Percentiles rank a stretch among this genome's conserved stretches.
These are phyloP conservation scores for Pseudogymnoascus sp. DNA, from an alignment of 2,329 filamentous ascomycete genomes.

Conservation along the genomic window DNA sequence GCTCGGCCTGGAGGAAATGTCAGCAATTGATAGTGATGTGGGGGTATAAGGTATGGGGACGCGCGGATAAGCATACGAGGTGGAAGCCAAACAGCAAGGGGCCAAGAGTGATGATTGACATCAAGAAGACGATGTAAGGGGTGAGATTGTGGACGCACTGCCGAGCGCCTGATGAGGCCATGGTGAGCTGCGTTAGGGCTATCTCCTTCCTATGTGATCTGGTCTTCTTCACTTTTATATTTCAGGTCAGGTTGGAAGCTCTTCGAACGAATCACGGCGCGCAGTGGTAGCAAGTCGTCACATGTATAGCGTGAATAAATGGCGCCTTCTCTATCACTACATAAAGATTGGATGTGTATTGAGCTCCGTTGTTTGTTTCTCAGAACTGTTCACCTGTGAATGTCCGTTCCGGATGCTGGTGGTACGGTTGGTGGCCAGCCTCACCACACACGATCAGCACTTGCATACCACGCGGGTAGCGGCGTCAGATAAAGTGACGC, in stretches of 20 bases:
- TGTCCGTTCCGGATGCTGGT: neutral
- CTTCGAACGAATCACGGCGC: neutral
- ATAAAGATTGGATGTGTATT: neutral
- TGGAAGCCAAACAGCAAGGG: conserved; percentile 94
- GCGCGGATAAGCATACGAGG: conserved; percentile 48
- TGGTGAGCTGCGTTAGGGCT: conserved; percentile 12
- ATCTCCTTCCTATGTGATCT: neutral
- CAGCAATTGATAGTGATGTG: conserved; percentile 4
- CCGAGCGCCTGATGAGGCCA: conserved; percentile 26
- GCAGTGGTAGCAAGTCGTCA: neutral
- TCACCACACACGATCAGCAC: neutral
- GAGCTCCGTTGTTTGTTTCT: neutral
- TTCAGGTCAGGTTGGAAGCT: neutral
- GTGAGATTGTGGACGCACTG: conserved; percentile 44
- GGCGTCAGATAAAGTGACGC: neutral
- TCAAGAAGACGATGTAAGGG: conserved; percentile 67
- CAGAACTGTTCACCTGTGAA: neutral
- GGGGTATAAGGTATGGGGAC: conserved; percentile 7
- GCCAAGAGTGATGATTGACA: conserved; percentile 71
- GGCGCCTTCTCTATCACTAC: neutral
- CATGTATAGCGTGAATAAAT: conserved; percentile 4
- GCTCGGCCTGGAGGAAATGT: conserved; percentile 58
- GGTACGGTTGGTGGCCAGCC: neutral
- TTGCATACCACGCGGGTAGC: neutral
- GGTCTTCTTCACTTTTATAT: neutral